These are phyloP conservation scores for Spizellomyces sp. DNA, from an alignment of 192 early-diverging fungal species.

Conservation along the genomic window DNA sequence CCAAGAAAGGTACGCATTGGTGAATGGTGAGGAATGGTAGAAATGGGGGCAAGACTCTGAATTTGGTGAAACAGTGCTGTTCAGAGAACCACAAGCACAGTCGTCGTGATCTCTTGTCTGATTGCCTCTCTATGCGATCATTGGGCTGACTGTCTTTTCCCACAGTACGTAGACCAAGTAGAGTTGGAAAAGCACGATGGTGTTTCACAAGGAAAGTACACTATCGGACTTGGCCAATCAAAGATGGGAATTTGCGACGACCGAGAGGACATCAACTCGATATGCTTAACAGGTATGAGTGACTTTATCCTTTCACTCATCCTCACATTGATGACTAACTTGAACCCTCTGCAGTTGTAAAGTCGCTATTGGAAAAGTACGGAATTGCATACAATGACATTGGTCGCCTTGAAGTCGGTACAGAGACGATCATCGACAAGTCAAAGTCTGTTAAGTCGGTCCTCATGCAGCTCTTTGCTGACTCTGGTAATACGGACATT, in stretches of 20 bases:
- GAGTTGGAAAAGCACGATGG: slow-evolving; percentile 84
- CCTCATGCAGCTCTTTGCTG: slow-evolving; percentile 93
- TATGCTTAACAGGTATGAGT: slow-evolving; percentile 77
- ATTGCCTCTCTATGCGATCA: slow-evolving; percentile 8
- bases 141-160: not conserved
- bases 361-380: slow-evolving; percentile 93
- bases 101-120: not conserved
- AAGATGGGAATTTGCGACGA: slow-evolving; percentile 97
- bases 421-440: slow-evolving; percentile 99
- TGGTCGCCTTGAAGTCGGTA: slow-evolving; percentile 96
- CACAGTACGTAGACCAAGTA: slow-evolving; percentile 51
- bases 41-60: no score
- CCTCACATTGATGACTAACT: slow-evolving; percentile 23
- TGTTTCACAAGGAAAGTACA: slow-evolving; percentile 95
- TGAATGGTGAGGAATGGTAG: no score
- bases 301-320: slow-evolving; percentile 19
- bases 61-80: not conserved
- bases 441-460: slow-evolving; percentile 96
- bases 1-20: slow-evolving; percentile 51
- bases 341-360: slow-evolving; percentile 63
- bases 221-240: slow-evolving; percentile 94
- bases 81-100: no score
- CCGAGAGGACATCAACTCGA: slow-evolving; percentile 91
- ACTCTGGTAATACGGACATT: slow-evolving; percentile 89
- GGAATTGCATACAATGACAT: slow-evolving; percentile 80